These are phyloP conservation scores for Leccinellum rugosiceps DNA, from an alignment of 768 basidiomycete species.

Conservation along the genomic window DNA sequence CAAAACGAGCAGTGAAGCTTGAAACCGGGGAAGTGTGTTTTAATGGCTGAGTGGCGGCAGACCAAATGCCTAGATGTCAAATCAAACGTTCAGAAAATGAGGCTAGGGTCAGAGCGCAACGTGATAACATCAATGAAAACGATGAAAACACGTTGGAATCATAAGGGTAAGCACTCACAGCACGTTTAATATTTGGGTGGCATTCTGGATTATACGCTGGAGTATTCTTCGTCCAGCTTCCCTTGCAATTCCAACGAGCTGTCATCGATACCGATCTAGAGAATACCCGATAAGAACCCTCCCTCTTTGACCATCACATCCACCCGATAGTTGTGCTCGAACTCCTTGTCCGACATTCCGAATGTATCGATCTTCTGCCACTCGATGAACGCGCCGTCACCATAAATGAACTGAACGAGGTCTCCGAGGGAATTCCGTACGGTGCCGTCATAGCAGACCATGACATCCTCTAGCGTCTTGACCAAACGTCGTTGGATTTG, in stretches of 20 bases:
- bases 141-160: too few relatives aligned
- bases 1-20: too few relatives aligned
- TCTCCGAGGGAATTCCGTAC: slow-evolving; percentile 97
- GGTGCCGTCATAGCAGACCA: slow-evolving; percentile 97
- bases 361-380: slow-evolving; percentile 92
- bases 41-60: too few relatives aligned
- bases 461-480: slow-evolving; percentile 96
- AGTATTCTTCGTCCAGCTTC: slow-evolving; percentile 85
- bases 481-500: slow-evolving; percentile 98
- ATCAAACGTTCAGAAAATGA: too few relatives aligned
- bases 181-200: slow-evolving; percentile 75
- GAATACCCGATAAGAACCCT: slow-evolving; percentile 73
- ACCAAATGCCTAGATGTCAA: too few relatives aligned
- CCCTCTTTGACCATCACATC: slow-evolving; percentile 83
- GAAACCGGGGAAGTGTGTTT: too few relatives aligned
- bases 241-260: slow-evolving; percentile 79
- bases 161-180: too few relatives aligned
- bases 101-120: too few relatives aligned
- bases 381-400: slow-evolving; percentile 96
- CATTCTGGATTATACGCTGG: slow-evolving; percentile 92
- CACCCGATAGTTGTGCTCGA: slow-evolving; percentile 91
- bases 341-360: slow-evolving; percentile 73
- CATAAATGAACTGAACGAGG: slow-evolving; percentile 93
- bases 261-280: slow-evolving; percentile 88
- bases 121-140: too few relatives aligned